Base-by-base conservation (phyloP, 2,329 filamentous ascomycete genomes). In the Alternaria sp. region DNA sequence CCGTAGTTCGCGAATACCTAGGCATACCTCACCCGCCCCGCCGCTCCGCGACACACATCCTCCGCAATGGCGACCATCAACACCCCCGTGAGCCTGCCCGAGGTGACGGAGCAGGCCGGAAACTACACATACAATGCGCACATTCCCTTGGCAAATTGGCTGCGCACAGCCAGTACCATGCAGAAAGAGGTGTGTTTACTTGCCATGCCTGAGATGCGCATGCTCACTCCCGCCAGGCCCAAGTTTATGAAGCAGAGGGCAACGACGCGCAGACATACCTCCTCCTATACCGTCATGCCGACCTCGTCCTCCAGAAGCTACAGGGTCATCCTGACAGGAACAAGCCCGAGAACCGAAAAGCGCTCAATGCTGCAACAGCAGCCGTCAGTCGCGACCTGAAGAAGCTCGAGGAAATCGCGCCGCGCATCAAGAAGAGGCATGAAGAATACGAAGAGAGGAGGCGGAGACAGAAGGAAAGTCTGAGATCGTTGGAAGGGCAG, bases 181-280 rank as follows among this genome's bases (percentile, higher is more conserved):
- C 86, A 91, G 65, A 91, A 93, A 80, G 92, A 97, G 87, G 33
- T 37, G 33, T 37, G 33, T 37, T 37, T 10, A 37, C 33, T 37
- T 37, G 33, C 33, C 33, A n/a, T 37, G 33, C 0, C 33, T 37
- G 33, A n/a, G 15, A 37, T 37, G 33, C 33, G 33, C 33, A 37
- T 37, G 15, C 33, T 37, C 33, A 37, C 33, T 37, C 33, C 33
- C 33, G 1, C 33, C 33, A 37, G 33, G 94, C 93, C 20, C 86
- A 88, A 55, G 93, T 95, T 71, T 97, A 97, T 77, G 87, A 96
- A 73, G 87, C 87, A 45, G 95, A 98, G 80, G 90, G 91, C 73
- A 94, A 97, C 80, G 89, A 93, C 68, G 89, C 94, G 72, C 91
- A 96, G 75, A 92, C 95, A 5, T 99, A 97, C 79, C 87, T 97